A percentile compares a stretch with the other conserved stretches of the same genome.
phyloP scores from a whole-genome alignment of 2,329 filamentous ascomycete species.

The Chaetomium sp. region DNA sequence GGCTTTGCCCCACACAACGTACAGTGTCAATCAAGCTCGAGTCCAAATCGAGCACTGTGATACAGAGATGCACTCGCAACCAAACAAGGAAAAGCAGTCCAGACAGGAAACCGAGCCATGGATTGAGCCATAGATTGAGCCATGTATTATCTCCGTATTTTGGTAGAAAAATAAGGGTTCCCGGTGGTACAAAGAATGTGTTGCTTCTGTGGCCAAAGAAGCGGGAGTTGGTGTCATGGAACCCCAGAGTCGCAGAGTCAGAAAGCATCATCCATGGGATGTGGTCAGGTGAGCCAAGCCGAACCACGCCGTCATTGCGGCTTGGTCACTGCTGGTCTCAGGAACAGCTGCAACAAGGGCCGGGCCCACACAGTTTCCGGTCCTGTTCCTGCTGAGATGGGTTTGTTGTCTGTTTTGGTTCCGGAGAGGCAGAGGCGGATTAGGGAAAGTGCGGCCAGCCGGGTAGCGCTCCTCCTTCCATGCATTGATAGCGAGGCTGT shows the following conservation, averaged over 20 bases:
- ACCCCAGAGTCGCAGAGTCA: neutral
- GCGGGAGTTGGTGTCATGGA: neutral
- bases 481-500: neutral
- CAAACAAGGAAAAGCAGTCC: conserved; percentile 14
- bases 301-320: conserved; percentile 15
- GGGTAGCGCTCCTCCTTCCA: neutral
- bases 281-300: conserved; percentile 27
- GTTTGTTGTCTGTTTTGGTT: conserved; percentile 1
- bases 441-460: neutral
- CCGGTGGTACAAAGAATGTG: neutral
- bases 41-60: conserved; percentile 11
- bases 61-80: conserved; percentile 21
- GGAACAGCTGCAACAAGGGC: conserved; percentile 24
- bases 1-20: neutral
- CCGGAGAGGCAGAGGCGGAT: neutral
- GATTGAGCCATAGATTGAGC: conserved; percentile 6
- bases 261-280: conserved; percentile 20
- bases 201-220: neutral
- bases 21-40: neutral
- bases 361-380: conserved; percentile 1
- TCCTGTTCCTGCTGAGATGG: neutral
- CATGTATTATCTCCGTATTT: neutral
- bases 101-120: neutral
- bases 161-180: neutral
- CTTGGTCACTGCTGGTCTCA: conserved; percentile 13